phyloP scores from a whole-genome alignment of 73 alveolate genomes.

The Tetrahymena elliotti region DNA sequence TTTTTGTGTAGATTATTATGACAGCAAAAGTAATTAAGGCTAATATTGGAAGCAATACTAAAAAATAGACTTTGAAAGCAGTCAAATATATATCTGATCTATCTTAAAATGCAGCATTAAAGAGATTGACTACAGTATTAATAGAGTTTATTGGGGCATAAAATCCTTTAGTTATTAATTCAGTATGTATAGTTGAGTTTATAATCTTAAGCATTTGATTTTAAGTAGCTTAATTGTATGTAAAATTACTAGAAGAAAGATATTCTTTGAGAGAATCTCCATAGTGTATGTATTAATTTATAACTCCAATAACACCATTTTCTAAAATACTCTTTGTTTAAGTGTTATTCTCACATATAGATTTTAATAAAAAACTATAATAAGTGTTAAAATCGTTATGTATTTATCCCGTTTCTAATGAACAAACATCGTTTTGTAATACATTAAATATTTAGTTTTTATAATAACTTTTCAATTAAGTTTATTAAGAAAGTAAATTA shows the following conservation, averaged over 20 bases:
- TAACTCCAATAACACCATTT: background rate
- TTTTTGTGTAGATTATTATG: background rate
- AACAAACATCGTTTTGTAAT: background rate
- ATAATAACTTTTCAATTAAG: background rate
- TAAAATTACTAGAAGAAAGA: background rate
- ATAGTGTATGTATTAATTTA: background rate
- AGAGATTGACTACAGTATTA: background rate
- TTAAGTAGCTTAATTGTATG: background rate
- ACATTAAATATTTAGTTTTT: background rate
- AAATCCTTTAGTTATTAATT: background rate
- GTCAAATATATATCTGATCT: background rate
- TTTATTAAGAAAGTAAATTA: background rate
- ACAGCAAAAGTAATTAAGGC: background rate
- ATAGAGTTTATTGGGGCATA: background rate
- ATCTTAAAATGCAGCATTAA: background rate
- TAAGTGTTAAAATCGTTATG: background rate
- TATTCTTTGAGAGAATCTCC: background rate
- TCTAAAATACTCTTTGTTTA: background rate
- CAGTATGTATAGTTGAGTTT: background rate
- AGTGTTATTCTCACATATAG: background rate
- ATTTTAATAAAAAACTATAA: background rate
- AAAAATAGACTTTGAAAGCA: background rate
- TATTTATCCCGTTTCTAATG: background rate
- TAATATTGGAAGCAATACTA: background rate
- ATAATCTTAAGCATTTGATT: background rate